Conservation (phyloP, 2,329 filamentous ascomycete species). For the Sporothrix dimorphospora region DNA sequence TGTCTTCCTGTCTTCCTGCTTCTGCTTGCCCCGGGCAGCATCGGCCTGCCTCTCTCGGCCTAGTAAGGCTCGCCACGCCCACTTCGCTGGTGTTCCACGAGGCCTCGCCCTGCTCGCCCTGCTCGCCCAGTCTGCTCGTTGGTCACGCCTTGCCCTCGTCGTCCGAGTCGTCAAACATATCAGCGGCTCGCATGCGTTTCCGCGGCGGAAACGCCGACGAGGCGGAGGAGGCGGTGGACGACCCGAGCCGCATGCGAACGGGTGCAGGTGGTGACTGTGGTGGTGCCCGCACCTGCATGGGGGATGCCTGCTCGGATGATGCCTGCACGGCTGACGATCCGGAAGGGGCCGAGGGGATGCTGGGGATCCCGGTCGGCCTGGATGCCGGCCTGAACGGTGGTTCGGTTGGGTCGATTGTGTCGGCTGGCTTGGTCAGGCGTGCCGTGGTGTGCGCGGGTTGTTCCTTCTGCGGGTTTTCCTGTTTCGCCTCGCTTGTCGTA, state of each 20-base stretch:
- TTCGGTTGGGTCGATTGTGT: too few relatives aligned
- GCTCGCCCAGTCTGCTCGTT: background rate
- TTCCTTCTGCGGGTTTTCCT: background rate
- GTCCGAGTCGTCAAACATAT: slow-evolving; percentile 83
- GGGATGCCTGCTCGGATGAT: background rate
- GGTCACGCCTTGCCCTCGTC: slow-evolving; percentile 39
- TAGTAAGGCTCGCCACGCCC: background rate
- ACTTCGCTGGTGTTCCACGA: background rate
- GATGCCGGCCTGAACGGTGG: background rate
- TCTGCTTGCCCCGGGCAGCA: background rate
- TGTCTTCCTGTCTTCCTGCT: too few relatives aligned
- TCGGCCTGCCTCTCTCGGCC: slow-evolving; percentile 14
- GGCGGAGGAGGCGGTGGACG: background rate
- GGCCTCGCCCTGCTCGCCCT: background rate
- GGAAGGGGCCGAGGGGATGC: background rate
- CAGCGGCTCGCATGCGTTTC: slow-evolving; percentile 73
- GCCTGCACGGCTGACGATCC: background rate
- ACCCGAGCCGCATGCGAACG: slow-evolving; percentile 33
- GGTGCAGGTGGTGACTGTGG: background rate
- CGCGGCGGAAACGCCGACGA: slow-evolving; percentile 41
- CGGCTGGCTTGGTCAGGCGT: background rate
- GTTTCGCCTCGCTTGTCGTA: background rate
- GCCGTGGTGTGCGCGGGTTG: background rate
- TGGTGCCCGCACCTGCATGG: background rate
- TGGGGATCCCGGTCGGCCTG: background rate